These are phyloP conservation scores for Alopecurus myosuroides DNA, from an alignment of 176 grass and related monocot species.

Conservation along the genomic window DNA sequence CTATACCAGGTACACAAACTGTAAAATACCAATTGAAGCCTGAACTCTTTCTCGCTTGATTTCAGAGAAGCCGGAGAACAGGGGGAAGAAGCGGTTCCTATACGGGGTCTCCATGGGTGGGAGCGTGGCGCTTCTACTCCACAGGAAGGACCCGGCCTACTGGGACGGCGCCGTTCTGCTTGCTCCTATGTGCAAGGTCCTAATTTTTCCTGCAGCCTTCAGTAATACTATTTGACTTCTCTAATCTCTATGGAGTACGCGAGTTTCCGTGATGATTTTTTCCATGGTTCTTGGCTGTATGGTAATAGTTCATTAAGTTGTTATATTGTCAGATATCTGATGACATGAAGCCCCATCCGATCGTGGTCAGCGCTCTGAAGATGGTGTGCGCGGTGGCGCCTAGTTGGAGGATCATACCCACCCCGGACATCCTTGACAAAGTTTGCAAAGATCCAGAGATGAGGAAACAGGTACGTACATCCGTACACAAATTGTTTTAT, in stretches of 20 bases:
- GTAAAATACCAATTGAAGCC: not conserved
- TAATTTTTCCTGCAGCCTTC: not conserved
- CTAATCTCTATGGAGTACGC: too few relatives aligned
- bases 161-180: slow-evolving; percentile 58
- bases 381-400: slow-evolving; percentile 47
- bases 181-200: slow-evolving; percentile 80
- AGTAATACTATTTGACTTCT: not conserved
- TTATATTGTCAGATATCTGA: slow-evolving; percentile 52
- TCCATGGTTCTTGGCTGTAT: not conserved
- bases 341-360: slow-evolving; percentile 57
- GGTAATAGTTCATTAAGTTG: not conserved
- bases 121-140: slow-evolving; percentile 41
- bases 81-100: slow-evolving; percentile 47
- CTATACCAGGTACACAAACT: not conserved
- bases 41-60: not conserved
- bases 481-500: not conserved
- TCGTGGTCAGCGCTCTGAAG: slow-evolving; percentile 40
- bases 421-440: slow-evolving; percentile 50
- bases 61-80: slow-evolving; percentile 55
- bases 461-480: slow-evolving; percentile 61
- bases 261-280: not conserved
- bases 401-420: slow-evolving; percentile 65
- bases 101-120: slow-evolving; percentile 62
- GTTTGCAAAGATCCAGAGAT: slow-evolving; percentile 52
- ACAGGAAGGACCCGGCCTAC: slow-evolving; percentile 41